Conservation (phyloP, 2,329 filamentous ascomycete species). For the Apiospora hydei region DNA sequence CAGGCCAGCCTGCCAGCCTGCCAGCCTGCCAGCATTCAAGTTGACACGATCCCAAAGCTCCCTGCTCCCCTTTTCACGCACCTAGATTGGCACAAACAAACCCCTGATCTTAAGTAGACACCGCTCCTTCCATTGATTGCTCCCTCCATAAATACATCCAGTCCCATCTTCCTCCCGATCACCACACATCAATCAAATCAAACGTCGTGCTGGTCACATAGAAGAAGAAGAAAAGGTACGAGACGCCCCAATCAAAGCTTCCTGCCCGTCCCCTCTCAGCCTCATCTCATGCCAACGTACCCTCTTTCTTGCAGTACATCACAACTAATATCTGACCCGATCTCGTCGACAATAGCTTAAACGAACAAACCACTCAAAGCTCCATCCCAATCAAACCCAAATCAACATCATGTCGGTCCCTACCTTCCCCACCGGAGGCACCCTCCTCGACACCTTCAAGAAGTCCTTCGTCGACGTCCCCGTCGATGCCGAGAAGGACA, state of each 20-base stretch:
- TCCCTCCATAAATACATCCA: not conserved
- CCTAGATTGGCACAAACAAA: not conserved
- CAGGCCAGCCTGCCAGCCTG: too few species aligned
- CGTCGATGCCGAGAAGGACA: constrained; percentile 74
- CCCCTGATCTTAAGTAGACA: constrained; percentile 17
- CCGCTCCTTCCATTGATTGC: constrained; percentile 11
- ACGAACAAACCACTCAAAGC: not conserved
- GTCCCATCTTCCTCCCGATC: not conserved
- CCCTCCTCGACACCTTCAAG: constrained; percentile 87
- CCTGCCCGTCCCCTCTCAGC: not conserved
- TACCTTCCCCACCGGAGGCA: constrained; percentile 68
- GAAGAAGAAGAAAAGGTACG: constrained; percentile 14
- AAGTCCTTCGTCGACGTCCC: constrained; percentile 85
- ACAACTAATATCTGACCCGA: not conserved
- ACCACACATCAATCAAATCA: constrained; percentile 2
- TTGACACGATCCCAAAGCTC: constrained; percentile 19
- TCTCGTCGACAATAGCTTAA: not conserved
- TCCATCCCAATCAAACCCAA: constrained; percentile 27
- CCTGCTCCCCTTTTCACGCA: constrained; percentile 18
- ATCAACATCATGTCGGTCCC: constrained; percentile 58
- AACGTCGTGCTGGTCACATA: constrained; percentile 21
- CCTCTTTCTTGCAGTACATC: not conserved
- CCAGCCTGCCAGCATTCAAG: constrained; percentile 7
- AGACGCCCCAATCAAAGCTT: not conserved
- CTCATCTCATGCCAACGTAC: not conserved